Evolutionary conservation across 78 protist species (phyloP).

Genomic region (Dictyostelium intermedium): DNA sequence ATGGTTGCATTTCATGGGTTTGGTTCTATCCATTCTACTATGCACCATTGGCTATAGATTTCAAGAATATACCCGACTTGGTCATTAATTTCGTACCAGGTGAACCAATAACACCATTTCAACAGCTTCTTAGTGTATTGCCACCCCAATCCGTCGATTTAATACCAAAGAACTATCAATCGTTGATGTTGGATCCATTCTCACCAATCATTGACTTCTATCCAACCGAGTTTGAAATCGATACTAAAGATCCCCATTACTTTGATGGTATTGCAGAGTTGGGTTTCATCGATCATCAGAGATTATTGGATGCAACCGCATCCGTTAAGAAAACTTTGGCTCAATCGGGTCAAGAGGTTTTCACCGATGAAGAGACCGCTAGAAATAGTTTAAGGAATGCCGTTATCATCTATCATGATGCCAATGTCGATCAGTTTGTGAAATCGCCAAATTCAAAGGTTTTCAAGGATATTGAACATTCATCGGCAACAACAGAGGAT

Average conservation of each 20-base stretch:
- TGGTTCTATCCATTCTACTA: constrained; percentile 97
- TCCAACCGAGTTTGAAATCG: constrained; percentile 87
- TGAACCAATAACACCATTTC: constrained; percentile 90
- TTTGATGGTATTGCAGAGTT: constrained; percentile 92
- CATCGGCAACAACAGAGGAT: constrained; percentile 38
- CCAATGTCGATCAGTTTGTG: neutral
- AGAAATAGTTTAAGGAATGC: constrained; percentile 40
- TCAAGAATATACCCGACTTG: constrained; percentile 28
- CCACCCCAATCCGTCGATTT: constrained; percentile 84
- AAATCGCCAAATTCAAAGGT: neutral
- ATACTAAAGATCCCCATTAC: constrained; percentile 83
- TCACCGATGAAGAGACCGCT: constrained; percentile 6
- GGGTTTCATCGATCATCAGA: constrained; percentile 83
- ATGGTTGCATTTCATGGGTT: constrained; percentile 93
- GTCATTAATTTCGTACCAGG: constrained; percentile 69
- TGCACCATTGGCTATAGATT: constrained; percentile 91
- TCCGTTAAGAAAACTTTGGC: neutral
- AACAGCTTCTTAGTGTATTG: constrained; percentile 94
- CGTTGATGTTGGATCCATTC: constrained; percentile 35
- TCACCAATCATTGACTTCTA: constrained; percentile 88
- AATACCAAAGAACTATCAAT: constrained; percentile 64
- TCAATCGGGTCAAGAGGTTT: neutral
- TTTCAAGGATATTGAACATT: neutral
- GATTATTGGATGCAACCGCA: constrained; percentile 70
- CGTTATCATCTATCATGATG: constrained; percentile 54